Base-by-base conservation (phyloP, 805 yeast genomes). In the Lachancea waltii region DNA sequence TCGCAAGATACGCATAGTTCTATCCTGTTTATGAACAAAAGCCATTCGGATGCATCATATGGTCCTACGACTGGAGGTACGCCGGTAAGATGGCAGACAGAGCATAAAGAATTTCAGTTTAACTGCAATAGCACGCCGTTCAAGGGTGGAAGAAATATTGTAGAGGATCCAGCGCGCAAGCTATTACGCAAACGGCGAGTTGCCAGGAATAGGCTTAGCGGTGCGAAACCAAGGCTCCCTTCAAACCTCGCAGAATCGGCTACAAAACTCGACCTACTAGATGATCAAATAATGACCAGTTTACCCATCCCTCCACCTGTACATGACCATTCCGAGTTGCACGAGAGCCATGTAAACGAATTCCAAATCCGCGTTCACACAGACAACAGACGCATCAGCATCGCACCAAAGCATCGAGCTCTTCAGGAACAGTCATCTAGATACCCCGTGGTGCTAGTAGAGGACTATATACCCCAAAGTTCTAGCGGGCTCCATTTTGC, bases 81-180 rank as follows among this genome's bases (percentile, higher is more conserved):
- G 10, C 45, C 51, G n/a, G 26, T 46, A 5, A 49, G 49, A 37
- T 55, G 60, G 60, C 53, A 53, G 41, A 41, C 47, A n/a, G 52
- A 49, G 8, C 38, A 44, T 17, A 49, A 45, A 21, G 62, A 56
- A 33, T 56, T 56, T 29, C 45, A 41, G 13, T 56, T 56, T 33
- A 47, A 55, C 13, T 51, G 60, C 32, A 56, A 55, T 35, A 53
- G 59, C 31, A 56, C 62, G n/a, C 62, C 62, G 1, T 44, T 56
- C 16, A 55, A 54, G 20, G 19, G 33, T 10, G 24, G 48, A 45
- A n/a, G 42, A 53, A 2, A 51, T 45, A n/a, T 33, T 6, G 17
- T 17, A 6, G 42, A 38, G 13, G 32, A 38, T 14, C 37, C 37
- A 10, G 34, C 37, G 16, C 28, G 34, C 11, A 38, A 33, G 16